Conservation (phyloP, 768 basidiomycete species). For the Lyophyllum semitale region DNA sequence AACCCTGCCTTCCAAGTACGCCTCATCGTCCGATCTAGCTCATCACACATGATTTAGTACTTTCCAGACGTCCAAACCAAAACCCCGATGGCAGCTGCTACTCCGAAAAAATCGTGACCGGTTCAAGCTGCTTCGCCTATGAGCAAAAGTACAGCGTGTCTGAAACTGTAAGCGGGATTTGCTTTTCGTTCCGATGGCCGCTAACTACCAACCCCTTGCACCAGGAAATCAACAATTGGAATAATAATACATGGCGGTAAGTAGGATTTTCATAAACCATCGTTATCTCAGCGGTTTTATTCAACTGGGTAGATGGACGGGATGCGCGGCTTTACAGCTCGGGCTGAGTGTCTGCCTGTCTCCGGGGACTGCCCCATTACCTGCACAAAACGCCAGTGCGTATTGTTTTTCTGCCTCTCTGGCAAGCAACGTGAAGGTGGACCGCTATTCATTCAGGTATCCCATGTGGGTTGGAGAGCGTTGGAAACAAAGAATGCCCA, state of each 20-base stretch:
- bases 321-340: background rate
- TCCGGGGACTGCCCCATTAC: background rate
- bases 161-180: no score
- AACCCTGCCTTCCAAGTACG: background rate
- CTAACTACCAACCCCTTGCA: background rate
- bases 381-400: background rate
- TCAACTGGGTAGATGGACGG: background rate
- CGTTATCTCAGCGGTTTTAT: no score
- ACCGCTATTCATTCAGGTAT: background rate
- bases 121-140: no score
- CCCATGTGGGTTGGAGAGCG: slow-evolving; percentile 15
- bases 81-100: background rate
- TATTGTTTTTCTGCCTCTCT: background rate
- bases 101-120: background rate
- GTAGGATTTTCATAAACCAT: background rate
- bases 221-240: background rate
- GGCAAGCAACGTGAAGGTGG: no score
- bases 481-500: slow-evolving; percentile 13
- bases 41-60: no score
- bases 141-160: no score
- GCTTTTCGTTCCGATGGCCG: no score
- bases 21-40: background rate
- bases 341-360: background rate
- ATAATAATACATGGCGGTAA: background rate
- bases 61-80: background rate